These are phyloP conservation scores for Alternaria atra DNA, from an alignment of 2,329 filamentous ascomycete species.

Conservation along the genomic window DNA sequence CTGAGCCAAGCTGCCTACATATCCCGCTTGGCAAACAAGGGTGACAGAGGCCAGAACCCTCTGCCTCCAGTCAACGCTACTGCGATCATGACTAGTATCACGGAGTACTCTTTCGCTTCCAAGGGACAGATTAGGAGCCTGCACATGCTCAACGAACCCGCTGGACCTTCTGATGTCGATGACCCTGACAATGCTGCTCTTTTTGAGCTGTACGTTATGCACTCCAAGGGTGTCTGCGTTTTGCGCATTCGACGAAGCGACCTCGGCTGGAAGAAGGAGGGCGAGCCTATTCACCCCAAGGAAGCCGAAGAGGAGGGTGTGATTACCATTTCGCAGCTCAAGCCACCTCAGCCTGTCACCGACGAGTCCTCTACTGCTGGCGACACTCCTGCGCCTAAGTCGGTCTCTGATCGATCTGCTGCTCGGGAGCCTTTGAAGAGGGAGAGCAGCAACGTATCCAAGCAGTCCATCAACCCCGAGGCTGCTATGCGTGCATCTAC, in stretches of 20 bases:
- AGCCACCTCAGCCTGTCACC: conserved; percentile 41
- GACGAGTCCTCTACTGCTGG: conserved; percentile 53
- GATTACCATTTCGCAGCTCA: conserved; percentile 77
- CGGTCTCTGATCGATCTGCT: conserved; percentile 47
- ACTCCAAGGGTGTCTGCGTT: conserved; percentile 95
- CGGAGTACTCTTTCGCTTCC: conserved; percentile 90
- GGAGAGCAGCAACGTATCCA: conserved; percentile 45
- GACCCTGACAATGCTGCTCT: conserved; percentile 73
- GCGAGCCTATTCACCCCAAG: conserved; percentile 82
- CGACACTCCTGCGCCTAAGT: conserved; percentile 45
- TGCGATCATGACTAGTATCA: conserved; percentile 94
- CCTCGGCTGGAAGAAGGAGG: conserved; percentile 89
- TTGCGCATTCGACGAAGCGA: conserved; percentile 86
- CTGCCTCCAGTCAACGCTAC: conserved; percentile 87
- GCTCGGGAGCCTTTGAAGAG: conserved; percentile 48
- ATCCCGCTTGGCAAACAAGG: conserved; percentile 71
- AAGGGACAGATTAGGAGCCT: conserved; percentile 89
- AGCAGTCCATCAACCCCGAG: conserved; percentile 49
- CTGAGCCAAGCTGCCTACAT: conserved; percentile 91
- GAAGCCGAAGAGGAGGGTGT: conserved; percentile 78
- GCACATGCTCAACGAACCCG: conserved; percentile 80
- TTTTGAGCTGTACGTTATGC: conserved; percentile 97
- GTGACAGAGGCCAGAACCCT: conserved; percentile 63
- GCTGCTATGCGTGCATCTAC: conserved; percentile 52
- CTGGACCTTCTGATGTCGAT: conserved; percentile 65